These are phyloP conservation scores for Monarda citriodora DNA, from an alignment of 305 asterid species.

Conservation along the genomic window DNA sequence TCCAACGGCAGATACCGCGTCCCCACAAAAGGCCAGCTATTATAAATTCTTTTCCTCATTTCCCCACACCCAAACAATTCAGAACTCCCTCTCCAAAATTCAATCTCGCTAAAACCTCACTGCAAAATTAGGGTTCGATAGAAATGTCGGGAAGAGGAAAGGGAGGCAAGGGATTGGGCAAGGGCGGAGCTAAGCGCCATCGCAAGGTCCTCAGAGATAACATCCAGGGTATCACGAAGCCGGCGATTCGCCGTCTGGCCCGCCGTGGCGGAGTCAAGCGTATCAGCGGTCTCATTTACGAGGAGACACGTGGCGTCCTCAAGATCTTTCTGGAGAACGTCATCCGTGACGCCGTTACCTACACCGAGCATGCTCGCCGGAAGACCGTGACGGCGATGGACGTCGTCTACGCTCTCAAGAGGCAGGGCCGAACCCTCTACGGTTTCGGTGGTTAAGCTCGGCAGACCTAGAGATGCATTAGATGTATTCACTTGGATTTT, in stretches of 20 bases:
- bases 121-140: slow-evolving; percentile 16
- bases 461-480: background rate
- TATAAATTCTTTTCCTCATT: background rate
- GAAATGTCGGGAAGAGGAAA: slow-evolving; percentile 48
- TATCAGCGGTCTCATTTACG: slow-evolving; percentile 39
- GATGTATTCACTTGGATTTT: background rate
- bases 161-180: slow-evolving; percentile 51
- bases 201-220: slow-evolving; percentile 40
- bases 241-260: slow-evolving; percentile 44
- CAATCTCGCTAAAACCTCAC: background rate
- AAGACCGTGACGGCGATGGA: slow-evolving; percentile 48
- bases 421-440: slow-evolving; percentile 47
- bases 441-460: slow-evolving; percentile 36
- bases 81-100: background rate
- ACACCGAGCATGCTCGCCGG: slow-evolving; percentile 23
- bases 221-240: slow-evolving; percentile 49
- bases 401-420: slow-evolving; percentile 45
- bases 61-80: background rate
- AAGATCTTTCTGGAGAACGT: slow-evolving; percentile 41
- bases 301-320: slow-evolving; percentile 45
- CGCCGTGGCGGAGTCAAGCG: slow-evolving; percentile 51
- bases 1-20: slow-evolving; percentile 23
- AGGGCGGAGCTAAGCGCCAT: slow-evolving; percentile 48
- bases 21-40: slow-evolving; percentile 3
- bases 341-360: slow-evolving; percentile 39